These are phyloP conservation scores for Pseudogymnoascus sp. DNA, from an alignment of 2,329 filamentous ascomycete species.

Conservation along the genomic window DNA sequence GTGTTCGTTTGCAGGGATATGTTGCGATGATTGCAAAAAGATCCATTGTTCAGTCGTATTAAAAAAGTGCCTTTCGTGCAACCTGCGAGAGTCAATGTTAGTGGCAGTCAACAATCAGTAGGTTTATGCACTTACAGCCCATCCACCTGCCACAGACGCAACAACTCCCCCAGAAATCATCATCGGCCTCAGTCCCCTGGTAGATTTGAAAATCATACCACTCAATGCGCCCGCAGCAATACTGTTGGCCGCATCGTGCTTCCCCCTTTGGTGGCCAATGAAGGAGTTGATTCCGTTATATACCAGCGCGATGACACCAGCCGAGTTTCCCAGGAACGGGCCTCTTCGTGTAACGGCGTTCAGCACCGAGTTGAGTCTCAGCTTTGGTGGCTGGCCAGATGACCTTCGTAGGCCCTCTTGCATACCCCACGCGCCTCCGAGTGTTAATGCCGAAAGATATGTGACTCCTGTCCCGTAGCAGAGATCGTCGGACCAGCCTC, in stretches of 20 bases:
- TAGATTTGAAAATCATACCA: conserved; percentile 95
- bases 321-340: conserved; percentile 92
- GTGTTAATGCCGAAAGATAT: conserved; percentile 76
- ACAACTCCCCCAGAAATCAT: conserved; percentile 89
- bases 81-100: conserved; percentile 31
- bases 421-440: conserved; percentile 88
- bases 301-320: conserved; percentile 88
- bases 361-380: conserved; percentile 86
- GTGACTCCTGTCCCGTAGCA: conserved; percentile 96
- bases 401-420: conserved; percentile 79
- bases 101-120: conserved; percentile 12
- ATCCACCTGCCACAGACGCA: conserved; percentile 72
- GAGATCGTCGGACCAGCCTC: conserved; percentile 95
- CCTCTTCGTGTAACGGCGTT: conserved; percentile 91
- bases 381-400: conserved; percentile 71
- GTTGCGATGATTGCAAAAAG: conserved; percentile 9
- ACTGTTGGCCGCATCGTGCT: conserved; percentile 86
- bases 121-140: conserved; percentile 64
- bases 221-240: conserved; percentile 77
- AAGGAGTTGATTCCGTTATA: conserved; percentile 91
- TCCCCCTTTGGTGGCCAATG: conserved; percentile 69
- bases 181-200: conserved; percentile 82
- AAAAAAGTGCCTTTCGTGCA: conserved; percentile 43
- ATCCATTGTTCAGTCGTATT: conserved; percentile 16
- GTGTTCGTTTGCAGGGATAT: conserved; percentile 12